phyloP scores from a whole-genome alignment of 495 filamentous ascomycete genomes.

The Penicillium cataractarum region DNA sequence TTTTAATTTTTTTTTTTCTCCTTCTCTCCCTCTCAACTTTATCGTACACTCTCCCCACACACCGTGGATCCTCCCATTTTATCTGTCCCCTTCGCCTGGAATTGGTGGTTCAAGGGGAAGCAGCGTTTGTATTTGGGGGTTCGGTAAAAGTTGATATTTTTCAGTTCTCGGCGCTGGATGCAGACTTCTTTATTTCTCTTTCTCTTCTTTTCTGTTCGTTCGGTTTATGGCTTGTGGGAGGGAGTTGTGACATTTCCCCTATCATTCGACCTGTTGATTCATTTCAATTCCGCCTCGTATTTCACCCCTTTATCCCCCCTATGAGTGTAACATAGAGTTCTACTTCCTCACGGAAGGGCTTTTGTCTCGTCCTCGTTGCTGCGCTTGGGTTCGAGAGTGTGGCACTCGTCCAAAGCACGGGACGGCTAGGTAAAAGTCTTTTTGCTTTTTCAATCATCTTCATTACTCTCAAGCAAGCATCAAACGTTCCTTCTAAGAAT shows the following conservation, averaged over 20 bases:
- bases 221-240: slow-evolving; percentile 27
- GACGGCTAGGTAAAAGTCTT: slow-evolving; percentile 13
- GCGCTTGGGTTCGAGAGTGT: slow-evolving; percentile 8
- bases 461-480: background rate
- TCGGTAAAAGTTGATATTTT: slow-evolving; percentile 28
- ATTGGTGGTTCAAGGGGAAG: slow-evolving; percentile 5
- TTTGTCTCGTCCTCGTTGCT: background rate
- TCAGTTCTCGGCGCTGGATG: slow-evolving; percentile 17
- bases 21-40: slow-evolving; percentile 9
- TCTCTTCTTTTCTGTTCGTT: slow-evolving; percentile 11
- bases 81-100: slow-evolving; percentile 6
- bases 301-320: slow-evolving; percentile 18
- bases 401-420: slow-evolving; percentile 15
- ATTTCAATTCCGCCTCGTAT: slow-evolving; percentile 9
- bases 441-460: background rate
- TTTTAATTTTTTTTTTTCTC: slow-evolving; percentile 22
- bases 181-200: slow-evolving; percentile 17
- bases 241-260: slow-evolving; percentile 41
- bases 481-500: background rate
- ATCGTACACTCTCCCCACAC: slow-evolving; percentile 19
- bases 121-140: slow-evolving; percentile 14
- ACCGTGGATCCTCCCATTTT: slow-evolving; percentile 2
- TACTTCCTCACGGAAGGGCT: slow-evolving; percentile 36
- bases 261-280: slow-evolving; percentile 21
- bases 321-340: slow-evolving; percentile 48